Evolutionary conservation across 306 rosid species (phyloP).

Genomic region (Prinsepia uniflora): DNA sequence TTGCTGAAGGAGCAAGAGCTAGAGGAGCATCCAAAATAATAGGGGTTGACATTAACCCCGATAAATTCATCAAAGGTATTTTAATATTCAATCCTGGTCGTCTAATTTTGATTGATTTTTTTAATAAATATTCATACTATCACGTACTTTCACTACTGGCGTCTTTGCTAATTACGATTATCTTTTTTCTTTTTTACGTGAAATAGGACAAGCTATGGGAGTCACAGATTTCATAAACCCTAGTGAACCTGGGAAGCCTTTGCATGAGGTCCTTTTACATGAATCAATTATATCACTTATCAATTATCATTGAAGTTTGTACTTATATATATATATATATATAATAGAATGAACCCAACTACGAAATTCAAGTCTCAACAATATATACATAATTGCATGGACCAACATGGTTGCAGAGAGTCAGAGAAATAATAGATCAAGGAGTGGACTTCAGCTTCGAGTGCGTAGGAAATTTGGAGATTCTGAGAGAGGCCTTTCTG

Average conservation of each 20-base stretch:
- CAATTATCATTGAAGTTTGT: no score
- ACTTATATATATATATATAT: no score
- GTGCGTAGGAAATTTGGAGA: conserved; percentile 50
- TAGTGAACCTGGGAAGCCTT: conserved; percentile 45
- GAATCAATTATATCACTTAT: no score
- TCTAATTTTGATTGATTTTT: neutral
- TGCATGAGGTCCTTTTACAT: conserved; percentile 42
- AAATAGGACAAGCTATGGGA: conserved; percentile 55
- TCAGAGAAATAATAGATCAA: conserved; percentile 48
- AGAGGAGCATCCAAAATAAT: conserved; percentile 79
- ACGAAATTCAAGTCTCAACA: neutral
- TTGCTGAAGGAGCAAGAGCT: conserved; percentile 71
- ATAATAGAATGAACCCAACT: neutral
- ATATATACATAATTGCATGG: no score
- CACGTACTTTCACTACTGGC: no score
- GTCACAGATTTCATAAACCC: conserved; percentile 68
- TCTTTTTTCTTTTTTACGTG: neutral
- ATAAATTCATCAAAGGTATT: conserved; percentile 30
- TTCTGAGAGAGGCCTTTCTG: conserved; percentile 60
- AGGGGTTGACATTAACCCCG: conserved; percentile 72
- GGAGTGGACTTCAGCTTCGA: conserved; percentile 76
- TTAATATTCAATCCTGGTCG: neutral
- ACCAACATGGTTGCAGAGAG: conserved; percentile 34
- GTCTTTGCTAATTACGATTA: no score
- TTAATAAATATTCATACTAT: neutral